Base-by-base conservation (phyloP, 345 rosid genomes). In the Gossypium australe region DNA sequence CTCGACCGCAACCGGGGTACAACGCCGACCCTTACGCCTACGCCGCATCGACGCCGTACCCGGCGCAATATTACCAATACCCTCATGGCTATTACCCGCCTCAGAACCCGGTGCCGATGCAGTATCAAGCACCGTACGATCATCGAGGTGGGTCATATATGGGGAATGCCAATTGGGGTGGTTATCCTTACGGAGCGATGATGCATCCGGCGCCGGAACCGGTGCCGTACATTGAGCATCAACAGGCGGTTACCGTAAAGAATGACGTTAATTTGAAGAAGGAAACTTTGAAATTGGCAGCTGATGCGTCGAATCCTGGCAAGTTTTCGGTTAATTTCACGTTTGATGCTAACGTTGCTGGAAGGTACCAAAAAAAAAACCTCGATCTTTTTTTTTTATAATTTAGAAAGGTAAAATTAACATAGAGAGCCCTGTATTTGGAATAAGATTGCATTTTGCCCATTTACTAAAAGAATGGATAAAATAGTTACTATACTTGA, bases 181-280 rank as follows among this genome's bases (percentile, higher is more conserved):
- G 89, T 77, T 85, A 85, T 79, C 78, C 86, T 6, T 83, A 78
- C 43, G 87, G 80, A 4, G 82, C 84, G 4, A 62, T 81, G 78
- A 65, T 84, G 73, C 81, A 80, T 16, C 56, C 56, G 7, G n/a
- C 2, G n/a, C 68, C 82, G 3, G 87, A 88, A 1, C 89, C 89
- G 25, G 66, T 82, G n/a, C 91, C 92, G 14, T 84, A 82, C 45
- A 89, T 92, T 13, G 97, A 92, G 79, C 90, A 89, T 74, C 97
- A 94, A 82, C 91, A 87, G 81, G 91, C 94, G 17, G 89, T 92
- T 9, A 90, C 95, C 0, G 87, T 92, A 25, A 80, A 86, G 67
- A 92, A 92, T 71, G 94, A 86, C 45, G 97, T 94, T 56, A 92
- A 94, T 73, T 71, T 94, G 34, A 92, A 86, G 86, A 92, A 89